phyloP scores from a whole-genome alignment of 2,329 filamentous ascomycete species.

The Botrytis aclada region DNA sequence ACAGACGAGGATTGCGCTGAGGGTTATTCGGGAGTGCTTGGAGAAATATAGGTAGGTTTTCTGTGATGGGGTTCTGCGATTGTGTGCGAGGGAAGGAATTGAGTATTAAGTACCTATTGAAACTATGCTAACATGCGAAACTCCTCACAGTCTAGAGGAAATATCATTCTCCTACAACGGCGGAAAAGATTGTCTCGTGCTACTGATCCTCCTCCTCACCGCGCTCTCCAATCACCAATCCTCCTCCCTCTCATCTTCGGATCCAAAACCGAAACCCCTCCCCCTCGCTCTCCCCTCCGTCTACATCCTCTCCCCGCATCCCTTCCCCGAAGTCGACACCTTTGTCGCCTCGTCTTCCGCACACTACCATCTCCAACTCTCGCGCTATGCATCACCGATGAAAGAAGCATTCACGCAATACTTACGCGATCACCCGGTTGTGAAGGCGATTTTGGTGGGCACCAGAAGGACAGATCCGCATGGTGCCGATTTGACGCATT shows the following conservation, averaged over 20 bases:
- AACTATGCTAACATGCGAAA: background rate
- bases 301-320: constrained; percentile 82
- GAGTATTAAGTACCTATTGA: constrained; percentile 5
- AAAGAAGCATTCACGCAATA: constrained; percentile 77
- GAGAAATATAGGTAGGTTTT: constrained; percentile 63
- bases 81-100: background rate
- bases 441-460: constrained; percentile 82
- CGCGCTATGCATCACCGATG: constrained; percentile 76
- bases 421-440: constrained; percentile 57
- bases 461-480: constrained; percentile 91
- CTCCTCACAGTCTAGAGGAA: constrained; percentile 59
- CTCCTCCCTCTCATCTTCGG: constrained; percentile 41
- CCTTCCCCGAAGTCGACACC: constrained; percentile 80
- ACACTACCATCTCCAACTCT: constrained; percentile 72
- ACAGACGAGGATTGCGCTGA: constrained; percentile 70
- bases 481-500: constrained; percentile 72
- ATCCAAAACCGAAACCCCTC: constrained; percentile 27
- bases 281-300: constrained; percentile 65
- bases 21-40: constrained; percentile 72
- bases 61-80: background rate
- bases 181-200: constrained; percentile 94
- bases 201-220: constrained; percentile 77
- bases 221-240: constrained; percentile 36
- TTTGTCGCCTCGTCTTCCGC: constrained; percentile 69
- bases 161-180: constrained; percentile 95